Base-by-base conservation (phyloP, 108 stramenopile species). In the Epipyxis sp. region DNA sequence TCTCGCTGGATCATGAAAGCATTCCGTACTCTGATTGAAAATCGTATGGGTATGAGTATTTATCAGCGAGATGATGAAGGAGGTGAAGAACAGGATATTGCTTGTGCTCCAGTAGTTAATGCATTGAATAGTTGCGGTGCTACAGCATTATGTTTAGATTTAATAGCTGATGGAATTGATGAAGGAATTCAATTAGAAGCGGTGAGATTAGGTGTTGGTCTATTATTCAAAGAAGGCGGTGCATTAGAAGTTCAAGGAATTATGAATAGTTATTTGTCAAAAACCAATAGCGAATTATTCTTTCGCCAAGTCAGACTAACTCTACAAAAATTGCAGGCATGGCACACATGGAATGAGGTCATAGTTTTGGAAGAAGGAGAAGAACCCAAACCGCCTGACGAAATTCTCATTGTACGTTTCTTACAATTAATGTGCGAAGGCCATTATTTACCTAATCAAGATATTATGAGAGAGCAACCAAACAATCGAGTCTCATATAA, bases 401-500 rank as follows among this genome's bases (percentile, higher is more conserved):
- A 74, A 29, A 74, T 74, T 32, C 20, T 74, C 13, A 37, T 82
- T 1, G 77, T 85, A 27, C 81, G 84, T 30, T 81, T 82, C 40
- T 42, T 85, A 27, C 84, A 85, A 71, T 72, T 85, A 20, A 78
- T 77, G 65, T 65, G 67, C 45, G 84, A 85, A 42, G 84, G 84
- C 3, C 84, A 85, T 59, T 85, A 59, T 46, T 59, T 78, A 27
- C 40, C 40, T 1, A 85, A 81, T 69, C 84, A 85, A 46, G 77
- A 79, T 35, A 81, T 85, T 41, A 39, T 81, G 41, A 59, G 84
- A 44, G 84, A 82, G 59, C 80, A 85, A 58, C 77, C 80, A 20
- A 77, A 45, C 78, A 62, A 78, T 45, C 0, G 20, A n/a, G 42
- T 78, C 57, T 67, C 65, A 20, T 32, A 77, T 57, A 82, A 82